phyloP scores from a whole-genome alignment of 2,329 filamentous ascomycete genomes.

The Fusarium tricinctum region DNA sequence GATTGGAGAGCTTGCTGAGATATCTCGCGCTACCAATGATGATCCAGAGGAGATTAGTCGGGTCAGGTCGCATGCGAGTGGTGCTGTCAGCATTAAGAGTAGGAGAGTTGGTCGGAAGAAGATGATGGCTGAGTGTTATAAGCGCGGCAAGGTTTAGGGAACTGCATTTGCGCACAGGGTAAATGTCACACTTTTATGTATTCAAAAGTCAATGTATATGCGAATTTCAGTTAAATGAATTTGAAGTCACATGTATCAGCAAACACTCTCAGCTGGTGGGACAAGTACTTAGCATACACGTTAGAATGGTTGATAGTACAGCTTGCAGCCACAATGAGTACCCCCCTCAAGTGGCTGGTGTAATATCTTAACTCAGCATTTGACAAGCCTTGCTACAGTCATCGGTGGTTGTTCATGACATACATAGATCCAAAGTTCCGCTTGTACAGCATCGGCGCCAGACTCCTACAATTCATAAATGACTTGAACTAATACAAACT shows the following conservation, averaged over 20 bases:
- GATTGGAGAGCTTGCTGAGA: conserved; percentile 54
- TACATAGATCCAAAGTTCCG: too few relatives aligned
- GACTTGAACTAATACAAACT: too few relatives aligned
- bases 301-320: not conserved
- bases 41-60: conserved; percentile 50
- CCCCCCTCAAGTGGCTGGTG: too few relatives aligned
- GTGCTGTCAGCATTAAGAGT: conserved; percentile 50
- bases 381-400: not conserved
- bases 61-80: conserved; percentile 51
- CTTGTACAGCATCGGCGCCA: too few relatives aligned
- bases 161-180: not conserved
- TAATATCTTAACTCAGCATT: too few relatives aligned
- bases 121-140: conserved; percentile 54
- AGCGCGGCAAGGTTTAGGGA: conserved; percentile 47
- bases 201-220: not conserved
- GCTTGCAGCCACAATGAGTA: not conserved
- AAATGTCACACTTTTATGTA: not conserved
- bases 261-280: not conserved
- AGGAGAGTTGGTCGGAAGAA: conserved; percentile 51
- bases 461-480: too few relatives aligned
- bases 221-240: too few relatives aligned
- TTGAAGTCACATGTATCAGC: not conserved
- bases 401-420: too few relatives aligned
- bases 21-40: conserved; percentile 51
- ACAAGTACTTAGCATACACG: not conserved